Percentiles rank a stretch among this genome's conserved stretches.
phyloP scores from a whole-genome alignment of 2,329 filamentous ascomycete genomes.

The Pezicula rhizophila region DNA sequence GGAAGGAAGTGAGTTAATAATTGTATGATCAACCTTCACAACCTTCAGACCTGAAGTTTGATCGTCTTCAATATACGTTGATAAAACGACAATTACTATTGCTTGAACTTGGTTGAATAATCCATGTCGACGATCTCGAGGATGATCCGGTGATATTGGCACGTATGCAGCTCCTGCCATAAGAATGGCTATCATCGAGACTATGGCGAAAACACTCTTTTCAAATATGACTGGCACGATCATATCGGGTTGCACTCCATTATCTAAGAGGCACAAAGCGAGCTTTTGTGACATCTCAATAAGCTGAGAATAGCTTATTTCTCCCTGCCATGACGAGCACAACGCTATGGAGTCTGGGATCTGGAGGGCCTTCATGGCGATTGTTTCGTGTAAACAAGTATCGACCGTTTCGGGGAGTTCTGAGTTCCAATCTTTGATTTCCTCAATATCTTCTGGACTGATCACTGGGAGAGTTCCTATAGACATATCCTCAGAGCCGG shows the following conservation, averaged over 20 bases:
- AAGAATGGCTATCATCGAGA: constrained; percentile 15
- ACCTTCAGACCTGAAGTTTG: too few relatives aligned
- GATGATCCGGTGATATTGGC: constrained; percentile 14
- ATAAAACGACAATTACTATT: not conserved
- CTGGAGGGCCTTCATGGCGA: not conserved
- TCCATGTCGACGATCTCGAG: not conserved
- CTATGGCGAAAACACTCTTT: constrained; percentile 8
- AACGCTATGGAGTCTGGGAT: constrained; percentile 5
- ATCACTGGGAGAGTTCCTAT: not conserved
- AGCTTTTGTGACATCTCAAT: constrained; percentile 2
- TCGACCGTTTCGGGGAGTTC: not conserved
- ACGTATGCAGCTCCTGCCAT: constrained; percentile 21
- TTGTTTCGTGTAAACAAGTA: constrained; percentile 5
- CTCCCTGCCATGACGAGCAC: constrained; percentile 7
- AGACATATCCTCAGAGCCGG: not conserved
- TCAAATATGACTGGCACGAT: constrained; percentile 10
- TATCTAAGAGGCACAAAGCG: not conserved
- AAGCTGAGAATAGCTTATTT: constrained; percentile 7
- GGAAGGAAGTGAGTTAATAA: too few relatives aligned
- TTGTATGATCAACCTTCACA: not conserved
- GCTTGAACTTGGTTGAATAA: not conserved
- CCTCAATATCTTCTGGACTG: not conserved
- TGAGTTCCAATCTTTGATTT: not conserved
- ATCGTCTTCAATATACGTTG: too few relatives aligned
- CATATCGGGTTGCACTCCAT: constrained; percentile 4